A percentile compares a stretch with the other conserved stretches of the same genome.
phyloP scores from a whole-genome alignment of 768 basidiomycete genomes.

The Trametes elegans region DNA sequence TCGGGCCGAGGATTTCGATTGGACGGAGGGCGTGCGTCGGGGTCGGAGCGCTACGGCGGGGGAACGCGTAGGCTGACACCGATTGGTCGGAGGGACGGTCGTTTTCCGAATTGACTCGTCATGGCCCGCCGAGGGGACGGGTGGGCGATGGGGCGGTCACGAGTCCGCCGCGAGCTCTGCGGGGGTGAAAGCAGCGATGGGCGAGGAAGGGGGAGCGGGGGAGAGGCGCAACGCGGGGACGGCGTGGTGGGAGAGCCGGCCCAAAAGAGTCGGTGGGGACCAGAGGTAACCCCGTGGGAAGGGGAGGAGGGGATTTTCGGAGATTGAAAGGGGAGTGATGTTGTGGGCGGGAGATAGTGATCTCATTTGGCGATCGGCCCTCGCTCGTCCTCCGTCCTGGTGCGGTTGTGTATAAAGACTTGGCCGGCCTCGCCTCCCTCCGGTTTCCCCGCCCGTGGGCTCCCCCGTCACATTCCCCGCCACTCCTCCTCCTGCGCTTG shows the following conservation, averaged over 20 bases:
- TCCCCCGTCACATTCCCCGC: slow-evolving; percentile 8
- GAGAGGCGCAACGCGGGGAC: slow-evolving; percentile 11
- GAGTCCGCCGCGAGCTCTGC: not conserved
- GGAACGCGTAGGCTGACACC: not conserved
- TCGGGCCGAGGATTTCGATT: slow-evolving; percentile 12
- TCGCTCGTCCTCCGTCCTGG: not conserved
- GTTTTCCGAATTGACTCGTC: slow-evolving; percentile 14
- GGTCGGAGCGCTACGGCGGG: slow-evolving; percentile 5
- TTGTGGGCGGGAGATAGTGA: slow-evolving; percentile 1
- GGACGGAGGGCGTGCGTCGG: not conserved
- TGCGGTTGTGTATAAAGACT: slow-evolving; percentile 7
- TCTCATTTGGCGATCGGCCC: slow-evolving; percentile 3
- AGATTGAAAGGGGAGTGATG: slow-evolving; percentile 6
- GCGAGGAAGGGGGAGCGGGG: not conserved
- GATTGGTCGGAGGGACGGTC: slow-evolving; percentile 4
- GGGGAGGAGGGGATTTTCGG: not conserved
- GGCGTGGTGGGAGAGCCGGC: slow-evolving; percentile 17
- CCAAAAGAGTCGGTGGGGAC: not conserved
- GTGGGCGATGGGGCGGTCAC: not conserved
- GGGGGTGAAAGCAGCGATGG: not conserved
- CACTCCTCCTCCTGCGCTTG: not conserved
- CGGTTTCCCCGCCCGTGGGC: slow-evolving; percentile 17
- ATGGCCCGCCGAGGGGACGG: slow-evolving; percentile 2
- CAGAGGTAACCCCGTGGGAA: slow-evolving; percentile 3
- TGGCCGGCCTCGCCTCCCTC: slow-evolving; percentile 9